Evolutionary conservation across 768 basidiomycete genomes (phyloP).

Genomic region (Rickenella mellea): DNA sequence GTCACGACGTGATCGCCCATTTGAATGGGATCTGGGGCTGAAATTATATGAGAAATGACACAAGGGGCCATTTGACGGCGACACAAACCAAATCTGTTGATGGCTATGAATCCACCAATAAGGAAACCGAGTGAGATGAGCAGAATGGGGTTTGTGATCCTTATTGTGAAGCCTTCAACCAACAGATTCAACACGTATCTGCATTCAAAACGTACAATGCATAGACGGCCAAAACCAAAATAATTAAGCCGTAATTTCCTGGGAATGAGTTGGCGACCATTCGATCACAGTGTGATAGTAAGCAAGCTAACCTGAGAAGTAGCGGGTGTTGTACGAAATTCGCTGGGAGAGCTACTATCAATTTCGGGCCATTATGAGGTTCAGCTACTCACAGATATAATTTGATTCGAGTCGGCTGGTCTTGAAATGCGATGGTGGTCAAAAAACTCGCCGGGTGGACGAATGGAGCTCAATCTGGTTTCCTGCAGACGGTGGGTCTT

Average conservation of each 20-base stretch:
- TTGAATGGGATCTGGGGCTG: constrained; percentile 81
- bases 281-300: neutral
- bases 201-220: constrained; percentile 52
- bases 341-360: constrained; percentile 52
- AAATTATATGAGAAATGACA: constrained; percentile 2
- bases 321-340: constrained; percentile 90
- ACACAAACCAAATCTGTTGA: constrained; percentile 78
- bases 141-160: constrained; percentile 75
- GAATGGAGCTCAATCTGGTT: constrained; percentile 65
- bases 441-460: constrained; percentile 72
- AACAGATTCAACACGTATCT: neutral
- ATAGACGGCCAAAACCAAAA: constrained; percentile 74
- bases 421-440: constrained; percentile 77
- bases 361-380: neutral
- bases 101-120: constrained; percentile 81
- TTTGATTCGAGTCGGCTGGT: constrained; percentile 73
- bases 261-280: constrained; percentile 11
- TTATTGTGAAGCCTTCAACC: constrained; percentile 17
- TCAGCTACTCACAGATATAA: constrained; percentile 50
- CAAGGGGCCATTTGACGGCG: neutral
- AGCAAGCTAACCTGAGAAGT: constrained; percentile 56
- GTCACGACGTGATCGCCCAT: constrained; percentile 75
- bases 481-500: constrained; percentile 36
- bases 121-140: constrained; percentile 81
- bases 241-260: constrained; percentile 84